Base-by-base conservation (phyloP, 345 rosid species). In the Isatis tinctoria region DNA sequence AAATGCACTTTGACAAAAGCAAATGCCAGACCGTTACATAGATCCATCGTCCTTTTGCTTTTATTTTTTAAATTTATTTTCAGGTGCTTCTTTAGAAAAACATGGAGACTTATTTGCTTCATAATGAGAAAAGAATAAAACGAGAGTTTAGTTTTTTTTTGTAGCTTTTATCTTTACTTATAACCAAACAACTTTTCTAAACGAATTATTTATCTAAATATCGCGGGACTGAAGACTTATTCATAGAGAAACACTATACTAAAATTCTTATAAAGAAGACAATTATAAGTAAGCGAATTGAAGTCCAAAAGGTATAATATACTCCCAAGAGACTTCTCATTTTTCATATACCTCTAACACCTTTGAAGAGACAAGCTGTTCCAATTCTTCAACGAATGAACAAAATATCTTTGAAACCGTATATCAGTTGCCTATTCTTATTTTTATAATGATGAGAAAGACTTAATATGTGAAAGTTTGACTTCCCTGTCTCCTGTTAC, bases 391-490 rank as follows among this genome's bases (percentile, higher is more conserved):
- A 18, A 67, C 67, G 53, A 39, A 8, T 59, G 44, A 49, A 28
- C 66, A 74, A 74, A 26, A 57, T 58, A 37, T 51, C 10, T 68
- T 51, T 61, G 74, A 69, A 49, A 67, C 40, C 1, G n/a, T 11
- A 20, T 43, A 28, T 60, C 22, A 44, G 30, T 18, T 32, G 74
- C 26, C 64, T 52, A 48, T 30, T 14, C 26, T 60, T 40, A n/a
- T 12, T 39, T 49, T 67, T 60, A 67, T 51, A 59, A 68, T 68
- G 53, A 57, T 66, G 4, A 39, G 30, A 24, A 68, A 43, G 40
- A 68, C 57, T 68, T 60, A 12, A 32, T 69, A 49, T 49, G 74
- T 60, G 40, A 75, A 60, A 35, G 48, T 17, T 75, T 75, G 79
- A 75, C 74, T 67, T 67, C 37, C 41, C 43, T 75, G 69, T 60